Percentiles rank a stretch among this genome's conserved stretches.
These are phyloP conservation scores for Picochlorum sp. DNA, from an alignment of 139 green algal genomes.

Conservation along the genomic window DNA sequence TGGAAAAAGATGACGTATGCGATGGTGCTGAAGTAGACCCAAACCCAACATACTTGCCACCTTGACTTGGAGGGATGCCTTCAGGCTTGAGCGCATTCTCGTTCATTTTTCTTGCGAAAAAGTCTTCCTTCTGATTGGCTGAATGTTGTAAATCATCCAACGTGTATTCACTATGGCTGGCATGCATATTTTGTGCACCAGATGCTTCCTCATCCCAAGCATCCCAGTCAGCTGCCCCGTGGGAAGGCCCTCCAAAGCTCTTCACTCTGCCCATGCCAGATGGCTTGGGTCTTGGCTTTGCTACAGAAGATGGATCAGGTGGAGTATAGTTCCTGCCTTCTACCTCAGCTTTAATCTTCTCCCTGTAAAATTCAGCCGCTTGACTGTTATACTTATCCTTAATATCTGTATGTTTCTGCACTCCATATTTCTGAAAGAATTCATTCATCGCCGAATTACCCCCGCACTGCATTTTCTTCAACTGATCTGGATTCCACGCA, in stretches of 20 bases:
- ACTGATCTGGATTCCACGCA: conserved; percentile 81
- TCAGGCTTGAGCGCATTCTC: conserved; percentile 79
- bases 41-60: conserved; percentile 98
- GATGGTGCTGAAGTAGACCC: conserved; percentile 46
- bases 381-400: conserved; percentile 90
- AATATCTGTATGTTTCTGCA: conserved; percentile 79
- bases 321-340: conserved; percentile 66
- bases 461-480: conserved; percentile 88
- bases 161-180: conserved; percentile 43
- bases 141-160: conserved; percentile 56
- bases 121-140: conserved; percentile 75
- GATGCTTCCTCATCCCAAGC: conserved; percentile 42
- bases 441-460: conserved; percentile 82
- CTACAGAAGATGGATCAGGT: conserved; percentile 28
- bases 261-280: background rate
- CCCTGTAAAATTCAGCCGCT: conserved; percentile 63
- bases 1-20: background rate
- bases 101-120: conserved; percentile 73
- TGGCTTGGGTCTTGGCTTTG: conserved; percentile 2
- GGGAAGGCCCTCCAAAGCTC: background rate
- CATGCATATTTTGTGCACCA: background rate
- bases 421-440: conserved; percentile 84
- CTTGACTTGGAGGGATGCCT: conserved; percentile 70
- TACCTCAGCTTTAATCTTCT: conserved; percentile 70
- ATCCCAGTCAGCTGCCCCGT: conserved; percentile 41